These are phyloP conservation scores for Trichoderma orchidacearum DNA, from an alignment of 495 filamentous ascomycete genomes.

Conservation along the genomic window DNA sequence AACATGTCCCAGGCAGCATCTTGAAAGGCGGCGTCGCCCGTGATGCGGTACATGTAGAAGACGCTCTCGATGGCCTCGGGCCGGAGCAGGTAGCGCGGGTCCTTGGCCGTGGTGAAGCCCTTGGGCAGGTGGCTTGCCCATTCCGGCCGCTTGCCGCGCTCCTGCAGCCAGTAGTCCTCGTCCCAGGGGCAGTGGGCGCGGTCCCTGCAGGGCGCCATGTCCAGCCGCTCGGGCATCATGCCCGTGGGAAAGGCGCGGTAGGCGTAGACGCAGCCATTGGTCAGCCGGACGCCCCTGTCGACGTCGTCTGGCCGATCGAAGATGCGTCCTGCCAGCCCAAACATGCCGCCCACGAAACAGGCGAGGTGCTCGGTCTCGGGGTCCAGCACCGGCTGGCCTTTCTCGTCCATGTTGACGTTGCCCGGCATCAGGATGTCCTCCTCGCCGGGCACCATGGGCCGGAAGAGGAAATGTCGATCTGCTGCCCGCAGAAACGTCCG, in stretches of 20 bases:
- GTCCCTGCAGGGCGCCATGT: constrained; percentile 49
- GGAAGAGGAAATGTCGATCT: constrained; percentile 57
- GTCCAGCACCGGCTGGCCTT: constrained; percentile 13
- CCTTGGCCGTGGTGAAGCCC: constrained; percentile 13
- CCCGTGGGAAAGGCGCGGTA: constrained; percentile 65
- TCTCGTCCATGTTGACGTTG: constrained; percentile 14
- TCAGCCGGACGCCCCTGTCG: constrained; percentile 57
- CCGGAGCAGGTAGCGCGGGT: constrained; percentile 15
- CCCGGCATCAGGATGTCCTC: constrained; percentile 59
- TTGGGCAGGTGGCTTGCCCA: constrained; percentile 16
- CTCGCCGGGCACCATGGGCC: constrained; percentile 59
- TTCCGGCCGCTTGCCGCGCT: constrained; percentile 11
- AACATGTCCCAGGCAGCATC: constrained; percentile 74
- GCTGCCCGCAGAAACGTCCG: constrained; percentile 49
- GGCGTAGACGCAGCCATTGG: constrained; percentile 78
- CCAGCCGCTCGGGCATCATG: constrained; percentile 72
- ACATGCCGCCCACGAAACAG: constrained; percentile 79
- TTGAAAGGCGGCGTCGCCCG: constrained; percentile 49
- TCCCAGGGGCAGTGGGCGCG: constrained; percentile 58
- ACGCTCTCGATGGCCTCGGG: constrained; percentile 62
- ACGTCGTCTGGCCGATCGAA: constrained; percentile 57
- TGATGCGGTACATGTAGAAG: constrained; percentile 65
- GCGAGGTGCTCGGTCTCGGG: constrained; percentile 31
- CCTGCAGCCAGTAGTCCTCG: constrained; percentile 36
- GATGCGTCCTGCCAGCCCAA: constrained; percentile 63